Percentiles rank a stretch among this genome's conserved stretches.
Conservation (phyloP, 495 filamentous ascomycete genomes). For the Aspergillus sparsus region DNA sequence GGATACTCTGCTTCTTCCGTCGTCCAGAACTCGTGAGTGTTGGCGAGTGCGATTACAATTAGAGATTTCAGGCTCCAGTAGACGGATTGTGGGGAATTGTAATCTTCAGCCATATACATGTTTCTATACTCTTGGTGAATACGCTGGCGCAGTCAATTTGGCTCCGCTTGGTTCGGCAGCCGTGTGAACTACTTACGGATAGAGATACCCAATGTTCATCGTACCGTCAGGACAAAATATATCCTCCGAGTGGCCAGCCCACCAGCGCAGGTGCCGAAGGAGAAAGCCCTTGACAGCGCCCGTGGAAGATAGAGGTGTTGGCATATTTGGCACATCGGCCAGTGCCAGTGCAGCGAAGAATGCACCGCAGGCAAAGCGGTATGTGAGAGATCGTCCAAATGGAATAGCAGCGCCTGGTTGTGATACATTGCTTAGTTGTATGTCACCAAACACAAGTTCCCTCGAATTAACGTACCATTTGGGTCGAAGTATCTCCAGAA, state of each 20-base stretch:
- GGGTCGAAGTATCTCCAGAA: slow-evolving; percentile 15
- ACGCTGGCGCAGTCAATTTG: no score
- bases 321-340: not conserved
- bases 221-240: slow-evolving; percentile 13
- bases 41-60: not conserved
- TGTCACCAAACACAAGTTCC: not conserved
- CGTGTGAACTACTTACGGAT: slow-evolving; percentile 1
- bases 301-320: not conserved
- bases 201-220: slow-evolving; percentile 13
- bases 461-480: slow-evolving; percentile 1
- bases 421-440: not conserved
- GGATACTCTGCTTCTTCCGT: slow-evolving; percentile 3
- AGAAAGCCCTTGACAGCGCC: slow-evolving; percentile 15
- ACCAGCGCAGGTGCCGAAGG: slow-evolving; percentile 13
- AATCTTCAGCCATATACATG: slow-evolving; percentile 19
- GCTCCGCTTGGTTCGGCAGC: not conserved
- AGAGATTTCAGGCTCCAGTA: slow-evolving; percentile 11
- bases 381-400: slow-evolving; percentile 14
- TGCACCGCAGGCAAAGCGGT: slow-evolving; percentile 11
- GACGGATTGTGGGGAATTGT: slow-evolving; percentile 15
- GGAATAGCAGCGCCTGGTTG: slow-evolving; percentile 9
- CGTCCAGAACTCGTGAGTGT: slow-evolving; percentile 8
- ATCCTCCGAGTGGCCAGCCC: slow-evolving; percentile 2
- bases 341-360: slow-evolving; percentile 14
- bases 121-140: not conserved